Evolutionary conservation across 2,329 filamentous ascomycete genomes (phyloP).

Genomic region (Leptographium procerum): DNA sequence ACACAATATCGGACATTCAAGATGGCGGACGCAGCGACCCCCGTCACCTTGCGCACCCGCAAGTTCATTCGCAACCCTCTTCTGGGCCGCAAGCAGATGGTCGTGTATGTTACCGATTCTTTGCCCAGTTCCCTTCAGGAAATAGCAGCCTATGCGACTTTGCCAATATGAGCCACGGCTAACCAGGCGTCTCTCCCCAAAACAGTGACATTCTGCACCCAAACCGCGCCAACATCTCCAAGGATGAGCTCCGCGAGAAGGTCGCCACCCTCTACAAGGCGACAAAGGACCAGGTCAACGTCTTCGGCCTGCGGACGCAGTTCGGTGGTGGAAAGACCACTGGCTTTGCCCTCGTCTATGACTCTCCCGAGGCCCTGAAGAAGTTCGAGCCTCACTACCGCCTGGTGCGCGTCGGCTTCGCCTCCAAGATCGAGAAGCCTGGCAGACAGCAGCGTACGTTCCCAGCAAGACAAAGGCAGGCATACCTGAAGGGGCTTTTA

Average conservation of each 20-base stretch:
- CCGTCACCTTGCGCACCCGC: slow-evolving; percentile 88
- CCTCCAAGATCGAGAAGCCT: slow-evolving; percentile 91
- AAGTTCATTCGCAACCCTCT: slow-evolving; percentile 99
- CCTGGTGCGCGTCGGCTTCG: slow-evolving; percentile 84
- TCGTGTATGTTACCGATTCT: slow-evolving; percentile 65
- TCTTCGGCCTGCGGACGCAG: slow-evolving; percentile 97
- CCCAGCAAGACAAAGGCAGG: background rate
- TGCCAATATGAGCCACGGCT: background rate
- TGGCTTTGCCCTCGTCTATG: slow-evolving; percentile 97
- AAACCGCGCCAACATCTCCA: slow-evolving; percentile 95
- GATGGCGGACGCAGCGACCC: slow-evolving; percentile 76
- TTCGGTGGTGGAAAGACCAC: slow-evolving; percentile 99
- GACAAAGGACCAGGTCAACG: slow-evolving; percentile 91
- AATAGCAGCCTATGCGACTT: background rate
- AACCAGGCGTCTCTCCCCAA: background rate
- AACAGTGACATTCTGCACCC: slow-evolving; percentile 97
- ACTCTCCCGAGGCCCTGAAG: slow-evolving; percentile 96
- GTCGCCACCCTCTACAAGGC: slow-evolving; percentile 95
- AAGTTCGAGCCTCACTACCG: slow-evolving; percentile 99
- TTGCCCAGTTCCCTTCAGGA: background rate
- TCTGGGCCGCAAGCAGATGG: slow-evolving; percentile 98
- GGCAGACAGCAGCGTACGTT: slow-evolving; percentile 93
- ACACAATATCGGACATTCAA: slow-evolving; percentile 27
- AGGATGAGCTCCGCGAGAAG: slow-evolving; percentile 96
- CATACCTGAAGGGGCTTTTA: background rate